phyloP scores from a whole-genome alignment of 2,329 filamentous ascomycete genomes.

The Aspergillus aculeatus region DNA sequence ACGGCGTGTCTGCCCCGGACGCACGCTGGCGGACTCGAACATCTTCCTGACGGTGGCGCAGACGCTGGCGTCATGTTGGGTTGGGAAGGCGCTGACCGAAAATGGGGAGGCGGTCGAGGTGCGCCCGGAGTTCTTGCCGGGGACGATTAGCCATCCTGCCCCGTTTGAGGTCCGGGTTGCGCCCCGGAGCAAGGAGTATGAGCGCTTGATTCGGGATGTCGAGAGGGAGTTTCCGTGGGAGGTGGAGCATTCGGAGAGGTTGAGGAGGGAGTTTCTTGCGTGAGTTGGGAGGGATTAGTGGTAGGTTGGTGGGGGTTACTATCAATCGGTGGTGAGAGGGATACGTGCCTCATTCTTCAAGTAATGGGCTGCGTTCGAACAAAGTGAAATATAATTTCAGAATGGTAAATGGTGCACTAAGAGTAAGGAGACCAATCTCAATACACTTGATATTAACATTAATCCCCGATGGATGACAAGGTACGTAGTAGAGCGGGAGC shows the following conservation, averaged over 20 bases:
- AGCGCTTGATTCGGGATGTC: not conserved
- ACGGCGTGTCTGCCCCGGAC: constrained; percentile 6
- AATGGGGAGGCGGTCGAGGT: not conserved
- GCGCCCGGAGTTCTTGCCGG: not conserved
- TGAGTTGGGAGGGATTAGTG: too few relatives aligned
- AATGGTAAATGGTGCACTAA: too few relatives aligned
- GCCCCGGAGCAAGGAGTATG: not conserved
- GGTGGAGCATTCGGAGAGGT: not conserved
- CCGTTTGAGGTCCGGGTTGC: constrained; percentile 4
- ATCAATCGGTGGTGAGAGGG: too few relatives aligned
- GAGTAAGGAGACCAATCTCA: too few relatives aligned
- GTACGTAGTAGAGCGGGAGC: too few relatives aligned
- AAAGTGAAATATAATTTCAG: too few relatives aligned
- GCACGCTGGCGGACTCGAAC: not conserved
- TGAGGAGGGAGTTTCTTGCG: not conserved
- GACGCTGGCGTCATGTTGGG: constrained; percentile 1
- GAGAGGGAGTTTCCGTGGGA: constrained; percentile 6
- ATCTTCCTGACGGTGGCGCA: constrained; percentile 6
- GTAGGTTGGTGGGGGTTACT: too few relatives aligned
- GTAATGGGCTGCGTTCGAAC: too few relatives aligned
- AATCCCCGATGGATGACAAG: too few relatives aligned
- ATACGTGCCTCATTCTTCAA: too few relatives aligned
- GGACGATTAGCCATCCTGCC: constrained; percentile 10
- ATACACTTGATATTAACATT: too few relatives aligned
- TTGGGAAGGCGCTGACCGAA: not conserved